Evolutionary conservation across 192 early-diverging fungal genomes (phyloP).

Genomic region (Funneliformis mosseae): DNA sequence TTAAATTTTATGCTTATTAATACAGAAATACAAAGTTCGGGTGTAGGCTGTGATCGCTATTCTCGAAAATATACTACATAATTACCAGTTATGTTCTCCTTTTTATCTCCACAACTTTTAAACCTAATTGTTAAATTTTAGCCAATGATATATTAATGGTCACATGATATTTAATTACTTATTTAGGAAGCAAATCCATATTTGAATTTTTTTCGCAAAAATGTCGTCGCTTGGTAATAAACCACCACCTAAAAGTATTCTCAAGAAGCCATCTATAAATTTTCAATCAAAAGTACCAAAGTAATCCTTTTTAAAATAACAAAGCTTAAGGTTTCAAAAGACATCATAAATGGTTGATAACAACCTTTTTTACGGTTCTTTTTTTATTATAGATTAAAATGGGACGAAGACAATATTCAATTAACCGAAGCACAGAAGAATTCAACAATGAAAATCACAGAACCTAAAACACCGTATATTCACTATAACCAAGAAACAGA

Average conservation of each 20-base stretch:
- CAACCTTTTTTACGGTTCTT: no score
- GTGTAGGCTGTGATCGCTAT: no score
- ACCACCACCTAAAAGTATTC: slow-evolving; percentile 30
- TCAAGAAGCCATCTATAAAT: slow-evolving; percentile 31
- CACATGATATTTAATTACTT: no score
- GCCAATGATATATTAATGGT: no score
- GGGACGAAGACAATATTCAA: slow-evolving; percentile 93
- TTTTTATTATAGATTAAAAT: slow-evolving; percentile 66
- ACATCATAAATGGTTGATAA: not conserved
- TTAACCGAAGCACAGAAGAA: slow-evolving; percentile 89
- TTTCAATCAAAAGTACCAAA: slow-evolving; percentile 23
- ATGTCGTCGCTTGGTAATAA: not conserved
- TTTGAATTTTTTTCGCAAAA: not conserved
- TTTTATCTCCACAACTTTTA: no score
- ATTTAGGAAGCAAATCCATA: no score
- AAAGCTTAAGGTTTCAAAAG: not conserved
- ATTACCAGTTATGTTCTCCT: no score
- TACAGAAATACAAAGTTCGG: no score
- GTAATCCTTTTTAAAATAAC: not conserved
- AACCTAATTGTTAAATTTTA: no score
- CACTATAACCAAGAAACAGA: slow-evolving; percentile 83
- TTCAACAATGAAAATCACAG: slow-evolving; percentile 94
- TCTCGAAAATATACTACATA: no score
- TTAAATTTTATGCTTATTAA: no score
- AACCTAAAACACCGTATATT: slow-evolving; percentile 96